Percentiles rank a stretch among this genome's conserved stretches.
Conservation (phyloP, 345 rosid species). For the Erodium maritimum region DNA sequence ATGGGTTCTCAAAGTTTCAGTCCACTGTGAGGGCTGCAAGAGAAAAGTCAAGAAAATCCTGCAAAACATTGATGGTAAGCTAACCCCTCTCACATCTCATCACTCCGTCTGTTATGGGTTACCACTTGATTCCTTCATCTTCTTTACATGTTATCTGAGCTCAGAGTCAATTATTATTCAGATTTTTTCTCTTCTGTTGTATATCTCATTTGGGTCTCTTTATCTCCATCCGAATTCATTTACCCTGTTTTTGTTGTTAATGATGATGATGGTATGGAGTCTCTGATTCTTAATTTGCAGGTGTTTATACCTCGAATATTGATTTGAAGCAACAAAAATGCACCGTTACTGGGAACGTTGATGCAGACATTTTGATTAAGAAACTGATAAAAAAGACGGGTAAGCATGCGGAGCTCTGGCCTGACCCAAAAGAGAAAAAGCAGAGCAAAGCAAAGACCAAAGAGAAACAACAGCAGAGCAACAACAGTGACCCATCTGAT, state of each 20-base stretch:
- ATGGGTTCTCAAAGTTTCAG: constrained; percentile 49
- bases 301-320: constrained; percentile 51
- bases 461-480: constrained; percentile 4
- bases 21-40: constrained; percentile 88
- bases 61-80: constrained; percentile 50
- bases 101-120: neutral
- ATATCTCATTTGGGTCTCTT: constrained; percentile 5
- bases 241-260: neutral
- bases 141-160: too few species aligned
- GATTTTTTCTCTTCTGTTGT: too few species aligned
- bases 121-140: neutral
- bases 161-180: too few species aligned
- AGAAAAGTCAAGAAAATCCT: constrained; percentile 63
- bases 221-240: constrained; percentile 8
- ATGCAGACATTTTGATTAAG: constrained; percentile 42
- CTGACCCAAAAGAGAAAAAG: constrained; percentile 29
- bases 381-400: constrained; percentile 46
- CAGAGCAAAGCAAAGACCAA: constrained; percentile 21
- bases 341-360: constrained; percentile 42
- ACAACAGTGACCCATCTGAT: constrained; percentile 22
- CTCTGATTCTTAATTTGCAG: constrained; percentile 20
- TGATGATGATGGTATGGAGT: too few species aligned
- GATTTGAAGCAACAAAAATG: constrained; percentile 60
- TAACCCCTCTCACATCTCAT: neutral
- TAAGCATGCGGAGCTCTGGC: constrained; percentile 56